phyloP scores from a whole-genome alignment of 352 stramenopile species.

The Heterotrichella gracilis region DNA sequence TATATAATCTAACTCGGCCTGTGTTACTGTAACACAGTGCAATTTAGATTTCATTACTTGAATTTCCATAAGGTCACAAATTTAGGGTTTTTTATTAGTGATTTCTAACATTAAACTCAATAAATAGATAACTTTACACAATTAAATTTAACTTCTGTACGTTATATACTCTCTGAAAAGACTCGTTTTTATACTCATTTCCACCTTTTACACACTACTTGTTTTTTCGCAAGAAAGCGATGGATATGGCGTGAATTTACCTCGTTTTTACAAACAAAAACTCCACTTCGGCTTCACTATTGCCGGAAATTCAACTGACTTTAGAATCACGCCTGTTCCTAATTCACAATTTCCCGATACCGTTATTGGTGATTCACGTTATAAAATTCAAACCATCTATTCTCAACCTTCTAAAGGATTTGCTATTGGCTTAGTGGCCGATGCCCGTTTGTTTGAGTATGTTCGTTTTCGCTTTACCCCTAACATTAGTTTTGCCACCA shows the following conservation, averaged over 20 bases:
- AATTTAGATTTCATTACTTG: not conserved
- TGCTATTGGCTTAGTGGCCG: not conserved
- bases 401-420: not conserved
- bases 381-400: not conserved
- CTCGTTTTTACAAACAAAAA: not conserved
- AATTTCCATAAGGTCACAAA: not conserved
- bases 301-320: not conserved
- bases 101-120: not conserved
- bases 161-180: not conserved
- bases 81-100: not conserved
- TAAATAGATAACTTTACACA: slow-evolving; percentile 6
- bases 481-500: not conserved
- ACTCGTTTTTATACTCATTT: not conserved
- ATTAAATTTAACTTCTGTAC: not conserved
- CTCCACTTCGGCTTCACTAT: not conserved
- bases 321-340: not conserved
- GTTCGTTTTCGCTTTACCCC: not conserved
- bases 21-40: not conserved
- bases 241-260: not conserved
- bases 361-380: not conserved
- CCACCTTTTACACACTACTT: not conserved
- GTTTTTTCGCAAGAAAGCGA: not conserved
- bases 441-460: not conserved
- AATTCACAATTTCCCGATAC: not conserved
- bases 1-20: not conserved